phyloP scores from a whole-genome alignment of 1,284 basidiomycete genomes.

The Malassezia nana region DNA sequence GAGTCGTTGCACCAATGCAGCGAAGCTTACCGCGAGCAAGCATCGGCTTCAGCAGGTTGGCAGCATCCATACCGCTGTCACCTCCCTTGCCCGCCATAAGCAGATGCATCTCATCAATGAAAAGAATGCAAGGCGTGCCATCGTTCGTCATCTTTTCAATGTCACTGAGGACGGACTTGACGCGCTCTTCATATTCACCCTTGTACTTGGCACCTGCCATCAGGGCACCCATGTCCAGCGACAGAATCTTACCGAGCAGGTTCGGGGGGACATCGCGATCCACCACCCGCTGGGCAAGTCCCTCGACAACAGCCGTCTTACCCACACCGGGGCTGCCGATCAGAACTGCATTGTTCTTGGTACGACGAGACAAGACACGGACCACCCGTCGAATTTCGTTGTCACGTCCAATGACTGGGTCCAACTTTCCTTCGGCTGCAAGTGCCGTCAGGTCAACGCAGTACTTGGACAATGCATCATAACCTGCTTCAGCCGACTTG shows the following conservation, averaged over 20 bases:
- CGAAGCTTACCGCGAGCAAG: conserved; percentile 73
- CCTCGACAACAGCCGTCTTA: conserved; percentile 72
- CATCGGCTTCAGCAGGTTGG: conserved; percentile 48
- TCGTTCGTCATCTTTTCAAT: conserved; percentile 81
- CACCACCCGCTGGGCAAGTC: conserved; percentile 87
- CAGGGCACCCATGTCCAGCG: conserved; percentile 80
- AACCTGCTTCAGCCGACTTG: conserved; percentile 56
- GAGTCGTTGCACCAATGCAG: conserved; percentile 85
- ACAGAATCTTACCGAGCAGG: conserved; percentile 68
- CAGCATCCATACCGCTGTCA: conserved; percentile 42
- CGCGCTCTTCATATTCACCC: conserved; percentile 93
- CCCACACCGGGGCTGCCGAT: conserved; percentile 57
- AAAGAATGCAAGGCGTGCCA: conserved; percentile 76
- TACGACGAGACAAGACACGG: conserved; percentile 52
- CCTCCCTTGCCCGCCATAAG: conserved; percentile 42
- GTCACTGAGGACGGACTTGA: conserved; percentile 80
- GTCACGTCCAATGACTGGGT: conserved; percentile 55
- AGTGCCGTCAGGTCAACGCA: conserved; percentile 55
- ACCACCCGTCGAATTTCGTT: conserved; percentile 45
- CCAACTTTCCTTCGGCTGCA: conserved; percentile 52
- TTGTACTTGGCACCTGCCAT: conserved; percentile 95
- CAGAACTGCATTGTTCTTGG: conserved; percentile 84
- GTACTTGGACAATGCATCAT: conserved; percentile 49
- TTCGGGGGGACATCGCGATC: conserved; percentile 88
- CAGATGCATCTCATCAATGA: conserved; percentile 69